Conservation (phyloP, 2,329 filamentous ascomycete genomes). For the Microdochium nivale region DNA sequence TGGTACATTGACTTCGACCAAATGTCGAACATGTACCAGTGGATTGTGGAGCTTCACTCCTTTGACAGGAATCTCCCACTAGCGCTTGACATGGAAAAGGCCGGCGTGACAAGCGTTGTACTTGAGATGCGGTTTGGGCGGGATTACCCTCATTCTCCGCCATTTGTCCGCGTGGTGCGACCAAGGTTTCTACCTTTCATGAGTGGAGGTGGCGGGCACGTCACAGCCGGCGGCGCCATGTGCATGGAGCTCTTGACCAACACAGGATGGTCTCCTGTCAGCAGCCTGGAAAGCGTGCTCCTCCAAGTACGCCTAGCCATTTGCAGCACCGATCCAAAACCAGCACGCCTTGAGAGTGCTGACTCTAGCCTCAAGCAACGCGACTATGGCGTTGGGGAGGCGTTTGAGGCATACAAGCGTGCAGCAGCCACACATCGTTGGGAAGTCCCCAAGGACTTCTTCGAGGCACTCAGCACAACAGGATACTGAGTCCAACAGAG, state of each 20-base stretch:
- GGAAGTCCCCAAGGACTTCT: slow-evolving; percentile 44
- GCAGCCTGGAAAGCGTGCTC: slow-evolving; percentile 69
- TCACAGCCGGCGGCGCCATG: slow-evolving; percentile 76
- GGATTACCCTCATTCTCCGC: slow-evolving; percentile 69
- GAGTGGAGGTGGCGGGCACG: slow-evolving; percentile 72
- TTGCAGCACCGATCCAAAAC: slow-evolving; percentile 55
- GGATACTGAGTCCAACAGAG: background rate
- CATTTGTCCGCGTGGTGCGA: slow-evolving; percentile 75
- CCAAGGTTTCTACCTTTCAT: slow-evolving; percentile 69
- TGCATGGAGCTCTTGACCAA: slow-evolving; percentile 79
- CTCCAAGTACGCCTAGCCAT: slow-evolving; percentile 75
- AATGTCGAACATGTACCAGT: slow-evolving; percentile 73
- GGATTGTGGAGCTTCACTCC: slow-evolving; percentile 84
- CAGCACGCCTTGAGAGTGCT: slow-evolving; percentile 54
- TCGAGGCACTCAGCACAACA: background rate
- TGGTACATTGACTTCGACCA: slow-evolving; percentile 70
- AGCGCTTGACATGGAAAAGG: slow-evolving; percentile 62
- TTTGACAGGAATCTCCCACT: slow-evolving; percentile 65
- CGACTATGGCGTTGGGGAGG: slow-evolving; percentile 63
- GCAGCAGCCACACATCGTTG: slow-evolving; percentile 65
- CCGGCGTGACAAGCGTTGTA: slow-evolving; percentile 57
- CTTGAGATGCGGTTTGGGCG: slow-evolving; percentile 75
- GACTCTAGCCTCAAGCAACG: background rate
- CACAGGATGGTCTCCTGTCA: slow-evolving; percentile 69
- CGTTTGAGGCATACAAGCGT: slow-evolving; percentile 63